phyloP scores from a whole-genome alignment of 805 yeast genomes.

The Priceomyces fermenticarens region DNA sequence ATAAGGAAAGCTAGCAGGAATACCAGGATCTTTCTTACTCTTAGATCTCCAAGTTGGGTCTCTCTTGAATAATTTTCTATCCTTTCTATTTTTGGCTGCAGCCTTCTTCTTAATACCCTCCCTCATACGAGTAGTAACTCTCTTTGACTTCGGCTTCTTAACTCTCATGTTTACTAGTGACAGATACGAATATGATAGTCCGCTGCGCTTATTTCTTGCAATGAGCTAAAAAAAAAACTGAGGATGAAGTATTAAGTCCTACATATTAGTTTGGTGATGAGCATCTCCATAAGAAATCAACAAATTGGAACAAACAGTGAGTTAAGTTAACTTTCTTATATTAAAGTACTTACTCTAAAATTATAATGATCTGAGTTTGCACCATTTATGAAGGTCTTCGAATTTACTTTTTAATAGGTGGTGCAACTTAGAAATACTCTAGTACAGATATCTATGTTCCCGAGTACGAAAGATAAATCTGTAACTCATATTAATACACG shows the following conservation, averaged over 20 bases:
- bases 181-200: background rate
- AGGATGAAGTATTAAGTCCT: slow-evolving; percentile 2
- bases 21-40: slow-evolving; percentile 84
- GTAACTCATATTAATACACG: slow-evolving; percentile 3
- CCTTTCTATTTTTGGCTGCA: slow-evolving; percentile 85
- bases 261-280: background rate
- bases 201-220: background rate
- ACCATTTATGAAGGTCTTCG: too few relatives aligned
- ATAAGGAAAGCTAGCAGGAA: slow-evolving; percentile 93
- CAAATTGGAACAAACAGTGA: too few relatives aligned
- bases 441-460: too few relatives aligned
- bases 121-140: slow-evolving; percentile 88
- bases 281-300: too few relatives aligned
- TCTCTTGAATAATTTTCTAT: slow-evolving; percentile 75
- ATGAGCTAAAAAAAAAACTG: slow-evolving; percentile 6
- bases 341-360: too few relatives aligned
- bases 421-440: too few relatives aligned
- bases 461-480: slow-evolving; percentile 9
- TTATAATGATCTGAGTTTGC: too few relatives aligned
- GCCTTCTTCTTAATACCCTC: slow-evolving; percentile 97
- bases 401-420: too few relatives aligned
- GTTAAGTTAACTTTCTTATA: too few relatives aligned
- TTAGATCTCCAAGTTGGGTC: slow-evolving; percentile 93
- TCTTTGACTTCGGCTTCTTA: slow-evolving; percentile 73
- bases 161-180: slow-evolving; percentile 37